phyloP scores from a whole-genome alignment of 352 stramenopile genomes.

The Stramenopiles sp. region DNA sequence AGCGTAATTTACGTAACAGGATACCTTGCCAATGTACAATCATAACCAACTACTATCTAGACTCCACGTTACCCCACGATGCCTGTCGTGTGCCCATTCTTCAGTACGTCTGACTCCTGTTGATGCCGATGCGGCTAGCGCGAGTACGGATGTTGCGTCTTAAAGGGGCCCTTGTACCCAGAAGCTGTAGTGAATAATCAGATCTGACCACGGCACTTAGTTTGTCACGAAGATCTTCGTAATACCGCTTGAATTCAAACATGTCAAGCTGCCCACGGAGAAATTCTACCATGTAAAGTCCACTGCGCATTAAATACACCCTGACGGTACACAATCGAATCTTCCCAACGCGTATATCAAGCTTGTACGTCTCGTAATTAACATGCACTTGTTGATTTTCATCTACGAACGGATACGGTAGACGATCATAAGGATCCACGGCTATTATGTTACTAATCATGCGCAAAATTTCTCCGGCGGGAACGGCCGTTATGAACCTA shows the following conservation, averaged over 20 bases:
- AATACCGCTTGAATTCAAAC: conserved; percentile 62
- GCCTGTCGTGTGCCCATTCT: no score
- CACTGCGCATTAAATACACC: conserved; percentile 49
- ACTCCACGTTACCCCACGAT: no score
- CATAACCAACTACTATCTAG: no score
- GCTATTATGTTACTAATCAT: conserved; percentile 40
- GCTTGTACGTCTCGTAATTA: conserved; percentile 46
- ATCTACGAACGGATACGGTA: conserved; percentile 32
- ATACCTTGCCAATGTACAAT: no score
- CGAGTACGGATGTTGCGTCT: no score
- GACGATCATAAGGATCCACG: conserved; percentile 29
- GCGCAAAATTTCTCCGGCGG: conserved; percentile 39
- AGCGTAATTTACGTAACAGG: no score
- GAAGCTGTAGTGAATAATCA: no score
- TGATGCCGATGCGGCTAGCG: no score
- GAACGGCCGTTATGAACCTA: conserved; percentile 41
- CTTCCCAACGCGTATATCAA: conserved; percentile 40
- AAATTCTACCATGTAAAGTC: conserved; percentile 53
- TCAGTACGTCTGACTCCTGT: no score
- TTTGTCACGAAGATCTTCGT: conserved; percentile 44
- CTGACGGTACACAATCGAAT: conserved; percentile 47
- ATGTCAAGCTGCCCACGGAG: conserved; percentile 50
- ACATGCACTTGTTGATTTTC: conserved; percentile 35
- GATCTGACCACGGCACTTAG: no score
- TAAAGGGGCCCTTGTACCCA: no score